A percentile compares a stretch with the other conserved stretches of the same genome.
Evolutionary conservation across 1,284 basidiomycete species (phyloP).

Genomic region (Ceratobasidium sp.): DNA sequence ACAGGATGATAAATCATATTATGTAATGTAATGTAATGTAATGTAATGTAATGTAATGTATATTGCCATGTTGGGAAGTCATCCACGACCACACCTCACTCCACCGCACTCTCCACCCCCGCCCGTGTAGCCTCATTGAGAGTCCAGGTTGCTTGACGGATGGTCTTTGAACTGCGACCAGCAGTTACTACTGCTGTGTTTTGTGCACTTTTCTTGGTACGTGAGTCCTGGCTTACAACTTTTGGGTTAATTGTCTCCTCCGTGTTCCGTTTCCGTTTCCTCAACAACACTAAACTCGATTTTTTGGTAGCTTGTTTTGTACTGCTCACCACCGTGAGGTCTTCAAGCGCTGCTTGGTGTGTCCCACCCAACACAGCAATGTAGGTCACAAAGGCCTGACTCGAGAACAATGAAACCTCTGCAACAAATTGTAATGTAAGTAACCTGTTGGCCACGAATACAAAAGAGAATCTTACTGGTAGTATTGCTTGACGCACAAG

Average conservation of each 20-base stretch:
- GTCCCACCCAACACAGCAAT: conserved; percentile 6
- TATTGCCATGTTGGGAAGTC: neutral
- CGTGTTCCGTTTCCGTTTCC: neutral
- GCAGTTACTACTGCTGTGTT: neutral
- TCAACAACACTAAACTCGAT: too few relatives aligned
- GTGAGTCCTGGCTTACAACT: too few relatives aligned
- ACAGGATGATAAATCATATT: conserved; percentile 5
- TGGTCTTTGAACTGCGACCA: neutral
- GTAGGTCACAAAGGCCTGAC: neutral
- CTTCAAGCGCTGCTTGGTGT: conserved; percentile 2
- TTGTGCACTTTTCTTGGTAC: too few relatives aligned
- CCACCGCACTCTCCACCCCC: neutral
- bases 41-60: neutral
- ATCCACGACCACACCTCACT: neutral
- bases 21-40: neutral
- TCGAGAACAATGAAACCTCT: too few relatives aligned
- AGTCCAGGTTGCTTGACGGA: neutral
- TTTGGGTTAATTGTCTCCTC: neutral
- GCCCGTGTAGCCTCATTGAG: neutral
- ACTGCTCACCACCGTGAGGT: neutral
- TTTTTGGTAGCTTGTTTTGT: neutral
- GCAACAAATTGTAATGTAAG: too few relatives aligned
- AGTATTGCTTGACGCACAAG: too few relatives aligned
- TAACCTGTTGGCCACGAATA: too few relatives aligned
- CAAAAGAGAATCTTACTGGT: too few relatives aligned